Percentiles rank a stretch among this genome's conserved stretches.
Conservation (phyloP, 2,329 filamentous ascomycete species). For the Trichoderma asperellum region DNA sequence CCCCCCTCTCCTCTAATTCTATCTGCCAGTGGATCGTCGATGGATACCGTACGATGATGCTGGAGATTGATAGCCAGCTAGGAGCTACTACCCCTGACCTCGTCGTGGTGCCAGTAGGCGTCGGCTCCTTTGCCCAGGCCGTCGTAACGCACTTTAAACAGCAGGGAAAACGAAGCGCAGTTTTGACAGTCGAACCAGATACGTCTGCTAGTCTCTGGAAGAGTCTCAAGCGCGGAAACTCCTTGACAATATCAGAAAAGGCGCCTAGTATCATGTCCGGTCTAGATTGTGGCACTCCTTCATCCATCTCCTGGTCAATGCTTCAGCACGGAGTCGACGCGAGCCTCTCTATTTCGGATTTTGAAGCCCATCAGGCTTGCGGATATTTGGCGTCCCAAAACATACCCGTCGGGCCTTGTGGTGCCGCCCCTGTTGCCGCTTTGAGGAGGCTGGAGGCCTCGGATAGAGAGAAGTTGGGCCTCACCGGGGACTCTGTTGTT, state of each 20-base stretch:
- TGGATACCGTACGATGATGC: conserved; percentile 74
- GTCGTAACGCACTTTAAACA: conserved; percentile 68
- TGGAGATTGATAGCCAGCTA: conserved; percentile 66
- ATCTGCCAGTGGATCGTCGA: conserved; percentile 69
- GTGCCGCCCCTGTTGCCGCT: conserved; percentile 61
- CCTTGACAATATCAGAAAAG: conserved; percentile 56
- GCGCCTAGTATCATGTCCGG: conserved; percentile 72
- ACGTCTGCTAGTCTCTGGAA: conserved; percentile 62
- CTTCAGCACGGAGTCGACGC: conserved; percentile 63
- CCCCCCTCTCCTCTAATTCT: not conserved
- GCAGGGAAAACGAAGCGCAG: conserved; percentile 35
- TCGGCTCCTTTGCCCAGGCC: conserved; percentile 73
- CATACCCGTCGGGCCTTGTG: conserved; percentile 64
- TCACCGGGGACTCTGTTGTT: conserved; percentile 58
- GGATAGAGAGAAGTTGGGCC: conserved; percentile 41
- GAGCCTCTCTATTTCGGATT: conserved; percentile 62
- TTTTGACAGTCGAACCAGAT: conserved; percentile 73
- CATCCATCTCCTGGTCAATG: conserved; percentile 65
- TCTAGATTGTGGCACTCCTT: conserved; percentile 73
- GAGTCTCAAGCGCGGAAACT: conserved; percentile 53
- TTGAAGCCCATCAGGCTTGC: conserved; percentile 63
- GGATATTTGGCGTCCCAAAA: conserved; percentile 53
- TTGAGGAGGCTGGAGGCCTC: conserved; percentile 52
- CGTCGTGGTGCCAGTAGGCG: conserved; percentile 69
- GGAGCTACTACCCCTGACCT: conserved; percentile 46